Percentiles rank a stretch among this genome's conserved stretches.
phyloP scores from a whole-genome alignment of 805 yeast species.

The Jamesozyma rosinii region DNA sequence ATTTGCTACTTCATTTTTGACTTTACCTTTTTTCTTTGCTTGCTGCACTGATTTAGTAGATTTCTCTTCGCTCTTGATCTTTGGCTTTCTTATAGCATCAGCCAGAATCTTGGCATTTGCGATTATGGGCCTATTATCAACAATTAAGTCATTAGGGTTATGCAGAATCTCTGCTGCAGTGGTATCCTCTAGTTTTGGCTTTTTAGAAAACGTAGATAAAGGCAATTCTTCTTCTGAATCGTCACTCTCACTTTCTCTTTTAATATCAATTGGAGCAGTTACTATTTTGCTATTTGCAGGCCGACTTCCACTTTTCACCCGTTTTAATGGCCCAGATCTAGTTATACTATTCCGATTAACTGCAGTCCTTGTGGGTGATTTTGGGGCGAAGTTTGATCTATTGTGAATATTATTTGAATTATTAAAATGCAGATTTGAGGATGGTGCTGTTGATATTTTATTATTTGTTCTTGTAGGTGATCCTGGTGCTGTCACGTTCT shows the following conservation, averaged over 20 bases:
- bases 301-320: background rate
- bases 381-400: background rate
- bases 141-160: constrained; percentile 20
- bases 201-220: background rate
- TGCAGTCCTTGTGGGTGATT: constrained; percentile 2
- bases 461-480: background rate
- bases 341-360: background rate
- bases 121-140: constrained; percentile 28
- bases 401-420: background rate
- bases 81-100: constrained; percentile 16
- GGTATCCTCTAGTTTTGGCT: constrained; percentile 11
- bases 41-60: background rate
- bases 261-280: background rate
- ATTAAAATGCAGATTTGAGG: background rate
- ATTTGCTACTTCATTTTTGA: constrained; percentile 16
- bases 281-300: background rate
- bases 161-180: constrained; percentile 31
- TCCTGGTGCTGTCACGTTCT: constrained; percentile 6
- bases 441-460: constrained; percentile 3
- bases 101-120: constrained; percentile 25
- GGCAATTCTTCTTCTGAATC: background rate
- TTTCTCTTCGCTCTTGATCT: background rate
- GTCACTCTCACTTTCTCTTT: background rate
- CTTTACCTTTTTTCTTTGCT: constrained; percentile 4
- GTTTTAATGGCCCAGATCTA: background rate